phyloP scores from a whole-genome alignment of 768 basidiomycete species.

The Harrya chromipes region DNA sequence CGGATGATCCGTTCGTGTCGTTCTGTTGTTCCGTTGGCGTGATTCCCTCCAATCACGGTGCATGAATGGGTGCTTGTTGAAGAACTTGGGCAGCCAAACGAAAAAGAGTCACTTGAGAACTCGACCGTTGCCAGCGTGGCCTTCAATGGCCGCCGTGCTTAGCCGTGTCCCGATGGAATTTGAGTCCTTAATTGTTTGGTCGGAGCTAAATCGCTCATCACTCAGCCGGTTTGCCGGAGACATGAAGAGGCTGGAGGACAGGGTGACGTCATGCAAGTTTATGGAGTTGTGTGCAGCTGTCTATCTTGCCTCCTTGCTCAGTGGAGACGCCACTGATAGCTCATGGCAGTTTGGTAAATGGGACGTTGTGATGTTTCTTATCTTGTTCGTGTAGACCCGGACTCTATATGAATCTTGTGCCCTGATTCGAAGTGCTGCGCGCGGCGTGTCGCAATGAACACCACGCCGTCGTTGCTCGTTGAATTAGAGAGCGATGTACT shows the following conservation, averaged over 20 bases:
- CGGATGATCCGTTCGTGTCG: background rate
- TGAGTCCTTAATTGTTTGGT: background rate
- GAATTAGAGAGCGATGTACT: background rate
- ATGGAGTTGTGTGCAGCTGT: background rate
- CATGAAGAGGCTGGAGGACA: background rate
- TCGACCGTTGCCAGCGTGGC: background rate
- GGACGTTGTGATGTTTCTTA: background rate
- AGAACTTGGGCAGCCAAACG: background rate
- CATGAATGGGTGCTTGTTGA: background rate
- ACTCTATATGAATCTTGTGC: background rate
- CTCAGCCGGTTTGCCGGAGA: no score
- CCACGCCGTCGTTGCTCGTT: background rate
- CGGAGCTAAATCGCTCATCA: background rate
- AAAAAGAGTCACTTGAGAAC: background rate
- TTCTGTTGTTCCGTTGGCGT: no score
- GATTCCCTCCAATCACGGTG: no score
- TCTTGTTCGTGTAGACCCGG: background rate
- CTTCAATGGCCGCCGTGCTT: background rate
- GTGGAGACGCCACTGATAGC: constrained; percentile 8
- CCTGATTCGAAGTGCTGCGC: background rate
- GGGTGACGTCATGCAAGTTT: constrained; percentile 3
- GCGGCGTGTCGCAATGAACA: background rate
- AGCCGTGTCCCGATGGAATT: background rate
- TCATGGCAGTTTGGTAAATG: constrained; percentile 8
- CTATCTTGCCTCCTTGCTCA: background rate